Base-by-base conservation (phyloP, 176 grass and related monocot species). In the Triticum timopheevii region DNA sequence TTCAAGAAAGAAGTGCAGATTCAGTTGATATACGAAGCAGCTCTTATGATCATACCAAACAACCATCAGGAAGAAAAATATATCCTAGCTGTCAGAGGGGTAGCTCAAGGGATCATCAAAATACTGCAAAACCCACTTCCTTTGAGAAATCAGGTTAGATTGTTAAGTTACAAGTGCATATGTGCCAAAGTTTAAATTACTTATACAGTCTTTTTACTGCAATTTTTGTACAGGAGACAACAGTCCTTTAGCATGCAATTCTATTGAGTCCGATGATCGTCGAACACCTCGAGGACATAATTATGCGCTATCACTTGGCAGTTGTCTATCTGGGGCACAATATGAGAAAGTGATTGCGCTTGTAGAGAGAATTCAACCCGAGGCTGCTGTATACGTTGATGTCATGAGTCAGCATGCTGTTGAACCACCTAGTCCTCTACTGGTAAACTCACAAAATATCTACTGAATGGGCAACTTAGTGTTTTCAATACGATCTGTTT, bases 71-170 rank as follows among this genome's bases (percentile, higher is more conserved):
- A 44, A 73, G 38, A 73, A 73, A 73, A 44, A 15, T 6, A 73
- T 25, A 73, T 73, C 22, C 70, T 73, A 73, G 38, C 11, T 73
- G n/a, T 16, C 70, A 73, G 38, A 73, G 2, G 38, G 70, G 38
- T 24, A 73, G 70, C n/a, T 44, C 70, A 44, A 44, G 12, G 70
- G 70, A 40, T 44, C 70, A 10, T 73, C 38, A 2, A 13, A 25
- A 73, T 13, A 45, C 5, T 42, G 8, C 11, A 44, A 73, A 73
- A 25, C 12, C 70, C 38, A 73, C 22, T 44, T 45, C 70, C n/a
- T 25, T 44, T 44, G 38, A 44, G 70, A 15, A 73, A 73, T 44
- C 70, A 73, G 70, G 70, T 73, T 73, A 72, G 38, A 42, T 72
- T 24, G 10, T 11, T 42, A 72, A 22, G 22, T 72, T 72, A 24